Base-by-base conservation (phyloP, 1,139 yeast genomes). In the Lodderomyces margitis region DNA sequence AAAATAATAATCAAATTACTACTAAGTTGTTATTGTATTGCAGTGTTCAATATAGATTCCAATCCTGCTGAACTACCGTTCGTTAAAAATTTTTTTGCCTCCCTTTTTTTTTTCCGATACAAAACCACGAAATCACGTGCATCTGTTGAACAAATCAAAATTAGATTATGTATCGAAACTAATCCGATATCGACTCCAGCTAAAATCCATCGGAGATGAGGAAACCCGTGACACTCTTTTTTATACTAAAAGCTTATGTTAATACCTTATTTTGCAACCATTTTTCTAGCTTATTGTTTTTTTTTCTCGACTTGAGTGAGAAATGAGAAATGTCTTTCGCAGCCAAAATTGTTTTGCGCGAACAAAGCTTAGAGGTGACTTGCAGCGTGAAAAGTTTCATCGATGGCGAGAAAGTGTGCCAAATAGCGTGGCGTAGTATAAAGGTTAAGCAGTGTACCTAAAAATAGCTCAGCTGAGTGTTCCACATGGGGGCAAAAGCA, bases 281-380 rank as follows among this genome's bases (percentile, higher is more conserved):
- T 7, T 28, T 28, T 16, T 14, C 16, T 5, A 28, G 16, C 32
- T 28, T 12, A 5, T 7, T 5, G n/a, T n/a, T 17, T 32, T 32
- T 32, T 16, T 32, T 16, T 32, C 24, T 32, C n/a, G 24, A 32
- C 5, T 31, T n/a, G 16, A 25, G 30, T 28, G 32, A 28, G 32
- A 28, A 25, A 5, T 11, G 12, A n/a, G 30, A 25, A 25, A n/a
- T 21, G 11, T 25, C 15, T 25, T 36, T 36, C 27, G 38, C 38
- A 36, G 21, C 37, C 30, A 35, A 35, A 35, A 6, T 21, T 34
- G n/a, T 20, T 21, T 16, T 28, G 32, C 32, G 32, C 32, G 32
- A 28, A 28, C 19, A 14, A 15, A 9, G 5, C 4, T 25, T 21
- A 8, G 16, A n/a, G 10, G 25, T 10, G n/a, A 23, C 4, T 5